Evolutionary conservation across 2,329 filamentous ascomycete species (phyloP).

Genomic region (Fusarium sp.): DNA sequence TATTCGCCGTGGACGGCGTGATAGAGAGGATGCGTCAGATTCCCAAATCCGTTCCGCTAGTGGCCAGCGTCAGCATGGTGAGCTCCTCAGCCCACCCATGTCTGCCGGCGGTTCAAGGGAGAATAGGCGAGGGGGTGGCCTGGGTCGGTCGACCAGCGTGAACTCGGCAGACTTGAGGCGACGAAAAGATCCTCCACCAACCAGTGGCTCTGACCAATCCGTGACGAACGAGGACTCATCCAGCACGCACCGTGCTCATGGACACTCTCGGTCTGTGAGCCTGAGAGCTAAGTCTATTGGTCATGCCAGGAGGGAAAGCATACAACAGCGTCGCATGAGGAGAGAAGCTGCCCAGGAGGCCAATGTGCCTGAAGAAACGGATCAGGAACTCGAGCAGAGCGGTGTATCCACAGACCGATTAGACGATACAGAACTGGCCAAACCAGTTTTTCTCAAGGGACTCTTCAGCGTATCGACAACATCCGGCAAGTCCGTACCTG

Average conservation of each 20-base stretch:
- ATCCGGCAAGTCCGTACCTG: constrained; percentile 86
- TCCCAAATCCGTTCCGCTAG: constrained; percentile 67
- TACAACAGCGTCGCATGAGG: constrained; percentile 83
- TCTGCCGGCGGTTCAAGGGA: constrained; percentile 69
- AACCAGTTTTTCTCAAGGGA: constrained; percentile 95
- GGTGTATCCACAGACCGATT: constrained; percentile 72
- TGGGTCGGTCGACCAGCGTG: constrained; percentile 91
- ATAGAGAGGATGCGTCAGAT: constrained; percentile 64
- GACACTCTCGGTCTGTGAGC: constrained; percentile 71
- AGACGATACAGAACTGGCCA: constrained; percentile 82
- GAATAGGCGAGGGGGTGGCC: constrained; percentile 71
- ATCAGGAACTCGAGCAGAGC: constrained; percentile 78
- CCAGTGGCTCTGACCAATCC: constrained; percentile 84
- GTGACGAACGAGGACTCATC: constrained; percentile 66
- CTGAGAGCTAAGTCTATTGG: constrained; percentile 88
- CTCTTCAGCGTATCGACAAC: constrained; percentile 98
- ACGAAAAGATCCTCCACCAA: constrained; percentile 78
- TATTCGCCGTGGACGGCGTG: constrained; percentile 72
- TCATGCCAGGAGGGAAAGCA: constrained; percentile 90
- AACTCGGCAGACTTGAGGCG: constrained; percentile 87
- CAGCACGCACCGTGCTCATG: constrained; percentile 64
- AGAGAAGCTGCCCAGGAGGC: constrained; percentile 79
- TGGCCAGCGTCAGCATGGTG: constrained; percentile 80
- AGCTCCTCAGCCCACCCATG: constrained; percentile 80
- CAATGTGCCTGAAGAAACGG: constrained; percentile 91